Evolutionary conservation across 345 rosid species (phyloP).

Genomic region (Melaleuca alternifolia): DNA sequence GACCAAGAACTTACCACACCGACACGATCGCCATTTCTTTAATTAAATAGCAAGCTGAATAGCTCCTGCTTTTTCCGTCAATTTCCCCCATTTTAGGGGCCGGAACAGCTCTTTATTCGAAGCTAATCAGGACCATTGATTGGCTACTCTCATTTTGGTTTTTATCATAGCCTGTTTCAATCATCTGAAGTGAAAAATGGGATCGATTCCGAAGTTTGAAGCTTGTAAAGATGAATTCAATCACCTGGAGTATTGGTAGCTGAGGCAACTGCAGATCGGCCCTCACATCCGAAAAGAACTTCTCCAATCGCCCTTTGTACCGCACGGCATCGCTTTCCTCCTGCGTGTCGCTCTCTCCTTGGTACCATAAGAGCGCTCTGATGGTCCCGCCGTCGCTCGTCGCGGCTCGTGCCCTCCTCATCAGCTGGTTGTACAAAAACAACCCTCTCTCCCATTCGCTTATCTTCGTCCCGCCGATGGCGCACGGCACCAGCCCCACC

Average conservation of each 20-base stretch:
- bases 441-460: conserved; percentile 63
- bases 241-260: conserved; percentile 69
- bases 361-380: conserved; percentile 69
- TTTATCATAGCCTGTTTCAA: not conserved
- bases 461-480: conserved; percentile 68
- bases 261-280: conserved; percentile 47
- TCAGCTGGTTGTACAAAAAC: conserved; percentile 36
- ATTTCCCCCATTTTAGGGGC: too few relatives aligned
- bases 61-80: too few relatives aligned
- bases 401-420: conserved; percentile 35
- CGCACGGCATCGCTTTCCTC: conserved; percentile 30
- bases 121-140: too few relatives aligned
- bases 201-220: not conserved
- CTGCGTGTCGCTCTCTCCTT: conserved; percentile 69
- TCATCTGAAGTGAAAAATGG: not conserved
- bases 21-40: not conserved
- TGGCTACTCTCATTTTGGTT: not conserved
- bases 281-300: conserved; percentile 44
- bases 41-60: not conserved
- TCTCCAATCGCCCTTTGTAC: conserved; percentile 40
- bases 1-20: not conserved
- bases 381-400: conserved; percentile 35
- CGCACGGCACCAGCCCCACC: conserved; percentile 78
- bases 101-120: too few relatives aligned
- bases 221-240: not conserved